These are phyloP conservation scores for Jaenimonas drosophilae DNA, from an alignment of 208 protist species.

Conservation along the genomic window DNA sequence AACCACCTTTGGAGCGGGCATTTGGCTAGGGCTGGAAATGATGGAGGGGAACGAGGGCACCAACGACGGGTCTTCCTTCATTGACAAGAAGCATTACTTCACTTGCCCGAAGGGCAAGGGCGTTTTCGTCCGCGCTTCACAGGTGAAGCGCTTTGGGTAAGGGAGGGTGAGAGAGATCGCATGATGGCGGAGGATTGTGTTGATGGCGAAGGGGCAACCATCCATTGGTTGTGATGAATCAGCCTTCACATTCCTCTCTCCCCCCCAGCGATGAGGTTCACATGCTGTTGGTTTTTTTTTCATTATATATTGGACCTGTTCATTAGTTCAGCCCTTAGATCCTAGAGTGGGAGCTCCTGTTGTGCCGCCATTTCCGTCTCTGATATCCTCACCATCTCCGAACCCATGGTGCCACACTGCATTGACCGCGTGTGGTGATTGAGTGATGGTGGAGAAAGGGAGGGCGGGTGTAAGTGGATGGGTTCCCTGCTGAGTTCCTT, in stretches of 20 bases:
- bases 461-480: no score
- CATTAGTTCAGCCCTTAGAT: no score
- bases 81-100: slow-evolving; percentile 89
- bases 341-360: no score
- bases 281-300: no score
- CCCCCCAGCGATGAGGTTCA: neutral
- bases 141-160: slow-evolving; percentile 48
- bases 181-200: no score
- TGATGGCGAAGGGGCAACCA: neutral
- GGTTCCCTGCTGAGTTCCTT: no score
- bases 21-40: slow-evolving; percentile 89
- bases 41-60: slow-evolving; percentile 83
- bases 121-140: slow-evolving; percentile 82
- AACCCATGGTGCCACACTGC: no score
- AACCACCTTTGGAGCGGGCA: slow-evolving; percentile 73
- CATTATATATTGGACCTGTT: no score
- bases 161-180: slow-evolving; percentile 3
- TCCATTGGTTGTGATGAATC: neutral
- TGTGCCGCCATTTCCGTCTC: no score
- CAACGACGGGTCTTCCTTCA: slow-evolving; percentile 84
- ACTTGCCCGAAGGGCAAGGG: slow-evolving; percentile 84
- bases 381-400: no score
- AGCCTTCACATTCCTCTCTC: neutral
- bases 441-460: no score
- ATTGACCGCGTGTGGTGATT: no score